A percentile compares a stretch with the other conserved stretches of the same genome.
Evolutionary conservation across 441 rosid genomes (phyloP).

Genomic region (Gossypium aridum): DNA sequence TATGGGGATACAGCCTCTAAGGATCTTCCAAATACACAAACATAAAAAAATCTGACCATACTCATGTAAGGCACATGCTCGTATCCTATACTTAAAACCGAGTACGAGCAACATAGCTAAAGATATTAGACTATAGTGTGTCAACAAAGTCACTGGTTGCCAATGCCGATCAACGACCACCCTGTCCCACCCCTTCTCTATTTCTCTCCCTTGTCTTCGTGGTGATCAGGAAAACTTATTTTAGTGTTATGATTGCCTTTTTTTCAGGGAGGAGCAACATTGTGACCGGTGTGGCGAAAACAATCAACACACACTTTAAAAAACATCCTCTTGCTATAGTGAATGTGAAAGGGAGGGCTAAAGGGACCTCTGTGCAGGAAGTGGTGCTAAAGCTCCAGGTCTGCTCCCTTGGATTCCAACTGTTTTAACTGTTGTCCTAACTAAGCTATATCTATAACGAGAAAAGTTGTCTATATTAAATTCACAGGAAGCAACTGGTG

Average conservation of each 20-base stretch:
- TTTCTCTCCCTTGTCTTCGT: neutral
- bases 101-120: neutral
- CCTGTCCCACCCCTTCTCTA: neutral
- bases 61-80: neutral
- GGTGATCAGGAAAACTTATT: constrained; percentile 12
- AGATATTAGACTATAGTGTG: neutral
- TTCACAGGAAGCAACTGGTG: constrained; percentile 83
- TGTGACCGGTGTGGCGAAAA: constrained; percentile 71
- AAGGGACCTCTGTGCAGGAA: constrained; percentile 94
- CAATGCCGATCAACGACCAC: neutral
- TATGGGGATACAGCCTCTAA: no score
- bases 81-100: neutral
- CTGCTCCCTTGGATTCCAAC: neutral
- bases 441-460: neutral
- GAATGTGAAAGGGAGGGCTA: constrained; percentile 87
- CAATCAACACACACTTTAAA: constrained; percentile 64
- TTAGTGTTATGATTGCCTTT: neutral
- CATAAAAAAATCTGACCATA: neutral
- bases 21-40: neutral
- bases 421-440: neutral
- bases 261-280: constrained; percentile 74
- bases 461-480: neutral
- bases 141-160: neutral
- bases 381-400: constrained; percentile 84
- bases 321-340: constrained; percentile 85